Evolutionary conservation across 805 yeast species (phyloP).

Genomic region (Hanseniaspora lachancei): DNA sequence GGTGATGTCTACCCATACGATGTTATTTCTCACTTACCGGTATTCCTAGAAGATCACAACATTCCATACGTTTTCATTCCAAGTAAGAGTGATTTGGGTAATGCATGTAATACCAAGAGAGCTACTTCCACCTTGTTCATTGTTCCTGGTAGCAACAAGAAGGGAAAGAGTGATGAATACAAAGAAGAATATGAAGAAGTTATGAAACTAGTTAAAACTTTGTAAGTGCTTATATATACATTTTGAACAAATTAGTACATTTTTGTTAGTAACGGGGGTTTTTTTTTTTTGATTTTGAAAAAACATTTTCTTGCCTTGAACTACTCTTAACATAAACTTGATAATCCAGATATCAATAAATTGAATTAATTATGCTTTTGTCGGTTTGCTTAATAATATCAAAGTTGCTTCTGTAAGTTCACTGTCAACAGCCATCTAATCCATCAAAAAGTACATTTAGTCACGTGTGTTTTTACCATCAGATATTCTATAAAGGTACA

Average conservation of each 20-base stretch:
- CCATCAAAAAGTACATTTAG: too few relatives aligned
- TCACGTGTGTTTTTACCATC: too few relatives aligned
- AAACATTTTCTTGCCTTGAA: too few relatives aligned
- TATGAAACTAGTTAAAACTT: slow-evolving; percentile 63
- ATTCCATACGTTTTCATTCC: slow-evolving; percentile 92
- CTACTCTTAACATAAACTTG: too few relatives aligned
- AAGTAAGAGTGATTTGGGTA: slow-evolving; percentile 93
- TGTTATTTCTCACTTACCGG: slow-evolving; percentile 94
- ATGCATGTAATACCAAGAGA: slow-evolving; percentile 98
- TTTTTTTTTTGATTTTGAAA: too few relatives aligned
- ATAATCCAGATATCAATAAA: too few relatives aligned
- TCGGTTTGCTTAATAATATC: too few relatives aligned
- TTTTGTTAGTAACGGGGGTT: too few relatives aligned
- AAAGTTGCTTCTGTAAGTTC: too few relatives aligned
- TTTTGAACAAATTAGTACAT: neutral
- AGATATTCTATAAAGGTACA: too few relatives aligned
- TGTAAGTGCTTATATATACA: slow-evolving; percentile 15
- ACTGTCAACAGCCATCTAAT: too few relatives aligned
- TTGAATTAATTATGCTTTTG: too few relatives aligned
- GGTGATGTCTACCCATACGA: slow-evolving; percentile 98
- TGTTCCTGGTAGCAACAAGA: slow-evolving; percentile 88
- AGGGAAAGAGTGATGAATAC: slow-evolving; percentile 72
- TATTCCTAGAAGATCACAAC: slow-evolving; percentile 82
- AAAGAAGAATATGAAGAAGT: slow-evolving; percentile 86
- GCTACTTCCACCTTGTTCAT: slow-evolving; percentile 97